phyloP scores from a whole-genome alignment of 73 alveolate species.

The Blepharisma stoltei region DNA sequence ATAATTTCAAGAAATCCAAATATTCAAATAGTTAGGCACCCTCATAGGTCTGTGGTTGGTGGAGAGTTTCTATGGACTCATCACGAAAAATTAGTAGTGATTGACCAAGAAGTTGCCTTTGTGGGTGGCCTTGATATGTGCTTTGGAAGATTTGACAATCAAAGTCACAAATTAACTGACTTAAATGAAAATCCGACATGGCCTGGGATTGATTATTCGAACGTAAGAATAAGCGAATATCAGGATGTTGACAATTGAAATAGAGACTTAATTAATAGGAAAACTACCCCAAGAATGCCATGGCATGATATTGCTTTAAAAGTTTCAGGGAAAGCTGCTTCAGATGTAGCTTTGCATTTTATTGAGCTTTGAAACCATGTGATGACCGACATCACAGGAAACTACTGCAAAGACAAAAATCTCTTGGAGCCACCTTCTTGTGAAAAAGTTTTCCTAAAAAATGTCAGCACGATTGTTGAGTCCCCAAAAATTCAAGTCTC shows the following conservation, averaged over 20 bases:
- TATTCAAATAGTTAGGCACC: constrained; percentile 84
- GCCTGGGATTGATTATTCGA: constrained; percentile 59
- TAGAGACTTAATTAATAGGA: constrained; percentile 64
- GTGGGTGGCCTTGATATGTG: constrained; percentile 96
- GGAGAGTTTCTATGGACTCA: constrained; percentile 82
- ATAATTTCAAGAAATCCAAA: constrained; percentile 73
- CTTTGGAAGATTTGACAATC: constrained; percentile 90
- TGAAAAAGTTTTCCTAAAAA: no score
- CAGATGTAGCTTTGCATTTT: constrained; percentile 91
- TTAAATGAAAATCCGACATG: constrained; percentile 51
- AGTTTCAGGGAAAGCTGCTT: constrained; percentile 86
- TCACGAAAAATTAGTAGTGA: constrained; percentile 91
- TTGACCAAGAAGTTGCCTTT: constrained; percentile 85
- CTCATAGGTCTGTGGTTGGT: constrained; percentile 57
- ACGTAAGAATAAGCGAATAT: constrained; percentile 80
- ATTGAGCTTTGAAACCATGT: constrained; percentile 93
- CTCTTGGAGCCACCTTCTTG: constrained; percentile 4
- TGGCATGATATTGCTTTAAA: constrained; percentile 92
- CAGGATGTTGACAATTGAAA: constrained; percentile 60
- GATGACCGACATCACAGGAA: constrained; percentile 70
- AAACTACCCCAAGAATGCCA: constrained; percentile 79
- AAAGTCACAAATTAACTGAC: constrained; percentile 78
- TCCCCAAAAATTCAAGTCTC: not conserved
- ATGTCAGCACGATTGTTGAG: no score
- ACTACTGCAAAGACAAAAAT: constrained; percentile 23